These are phyloP conservation scores for Tephrocybe sp. DNA, from an alignment of 768 basidiomycete species.

Conservation along the genomic window DNA sequence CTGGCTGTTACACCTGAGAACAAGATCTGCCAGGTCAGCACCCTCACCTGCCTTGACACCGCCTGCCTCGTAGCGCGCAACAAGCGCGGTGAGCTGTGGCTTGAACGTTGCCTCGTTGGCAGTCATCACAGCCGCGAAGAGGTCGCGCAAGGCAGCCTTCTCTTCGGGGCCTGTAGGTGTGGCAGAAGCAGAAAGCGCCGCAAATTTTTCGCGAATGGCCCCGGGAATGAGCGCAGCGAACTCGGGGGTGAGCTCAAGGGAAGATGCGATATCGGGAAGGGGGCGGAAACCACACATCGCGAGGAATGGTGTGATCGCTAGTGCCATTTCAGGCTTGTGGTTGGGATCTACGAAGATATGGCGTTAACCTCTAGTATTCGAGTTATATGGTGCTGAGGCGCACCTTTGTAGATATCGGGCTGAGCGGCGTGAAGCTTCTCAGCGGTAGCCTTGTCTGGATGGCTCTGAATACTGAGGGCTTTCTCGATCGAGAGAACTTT, in stretches of 20 bases:
- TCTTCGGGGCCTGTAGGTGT: constrained; percentile 45
- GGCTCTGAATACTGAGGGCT: constrained; percentile 88
- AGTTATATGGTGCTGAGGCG: constrained; percentile 12
- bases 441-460: constrained; percentile 86
- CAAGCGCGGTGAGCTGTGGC: constrained; percentile 53
- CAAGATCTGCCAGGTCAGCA: constrained; percentile 55
- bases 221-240: constrained; percentile 69
- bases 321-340: constrained; percentile 99
- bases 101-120: constrained; percentile 56
- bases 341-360: constrained; percentile 68
- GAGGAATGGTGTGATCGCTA: constrained; percentile 87
- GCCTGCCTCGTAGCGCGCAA: constrained; percentile 58
- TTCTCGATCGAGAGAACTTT: constrained; percentile 90
- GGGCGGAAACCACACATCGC: constrained; percentile 95
- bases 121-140: constrained; percentile 87
- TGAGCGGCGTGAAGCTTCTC: constrained; percentile 63
- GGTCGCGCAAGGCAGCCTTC: constrained; percentile 64
- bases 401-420: constrained; percentile 92
- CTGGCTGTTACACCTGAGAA: constrained; percentile 62
- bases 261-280: constrained; percentile 63
- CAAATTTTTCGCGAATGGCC: constrained; percentile 51
- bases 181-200: constrained; percentile 40
- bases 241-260: constrained; percentile 74
- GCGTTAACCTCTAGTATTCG: constrained; percentile 9
- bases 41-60: constrained; percentile 40